Evolutionary conservation across 805 yeast species (phyloP).

Genomic region (Torulaspora franciscae): DNA sequence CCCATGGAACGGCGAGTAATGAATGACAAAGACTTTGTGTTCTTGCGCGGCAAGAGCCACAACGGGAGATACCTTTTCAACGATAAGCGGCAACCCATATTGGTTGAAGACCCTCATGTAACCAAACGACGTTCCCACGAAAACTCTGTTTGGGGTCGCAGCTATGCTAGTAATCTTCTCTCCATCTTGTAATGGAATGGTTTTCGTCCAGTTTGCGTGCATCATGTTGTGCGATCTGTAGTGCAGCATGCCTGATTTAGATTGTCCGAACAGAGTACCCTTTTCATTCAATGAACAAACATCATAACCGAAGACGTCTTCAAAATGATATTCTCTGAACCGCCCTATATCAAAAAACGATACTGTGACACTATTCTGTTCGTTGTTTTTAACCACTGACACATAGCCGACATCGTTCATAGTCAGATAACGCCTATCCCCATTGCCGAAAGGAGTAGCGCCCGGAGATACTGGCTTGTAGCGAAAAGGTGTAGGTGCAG

Average conservation of each 20-base stretch:
- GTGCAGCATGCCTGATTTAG: conserved; percentile 45
- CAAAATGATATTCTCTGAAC: conserved; percentile 79
- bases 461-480: conserved; percentile 78
- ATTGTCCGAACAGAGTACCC: conserved; percentile 60
- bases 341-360: conserved; percentile 76
- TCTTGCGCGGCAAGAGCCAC: conserved; percentile 64
- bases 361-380: conserved; percentile 70
- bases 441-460: conserved; percentile 70
- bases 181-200: conserved; percentile 44
- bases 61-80: conserved; percentile 69
- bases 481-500: conserved; percentile 24
- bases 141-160: conserved; percentile 53
- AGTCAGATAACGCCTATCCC: conserved; percentile 67
- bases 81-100: conserved; percentile 65
- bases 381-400: conserved; percentile 62
- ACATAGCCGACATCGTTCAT: conserved; percentile 79
- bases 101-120: conserved; percentile 64
- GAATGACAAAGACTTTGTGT: conserved; percentile 51
- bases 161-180: conserved; percentile 69
- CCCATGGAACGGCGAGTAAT: conserved; percentile 33
- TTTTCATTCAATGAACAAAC: conserved; percentile 64
- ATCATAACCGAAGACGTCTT: conserved; percentile 67
- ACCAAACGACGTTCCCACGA: conserved; percentile 74
- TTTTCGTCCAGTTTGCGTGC: conserved; percentile 66
- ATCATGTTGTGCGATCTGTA: conserved; percentile 66